Evolutionary conservation across 208 protist genomes (phyloP), one percentile per base, ranked within the genome.

Genomic region (Trypanosoma melophagium): DNA sequence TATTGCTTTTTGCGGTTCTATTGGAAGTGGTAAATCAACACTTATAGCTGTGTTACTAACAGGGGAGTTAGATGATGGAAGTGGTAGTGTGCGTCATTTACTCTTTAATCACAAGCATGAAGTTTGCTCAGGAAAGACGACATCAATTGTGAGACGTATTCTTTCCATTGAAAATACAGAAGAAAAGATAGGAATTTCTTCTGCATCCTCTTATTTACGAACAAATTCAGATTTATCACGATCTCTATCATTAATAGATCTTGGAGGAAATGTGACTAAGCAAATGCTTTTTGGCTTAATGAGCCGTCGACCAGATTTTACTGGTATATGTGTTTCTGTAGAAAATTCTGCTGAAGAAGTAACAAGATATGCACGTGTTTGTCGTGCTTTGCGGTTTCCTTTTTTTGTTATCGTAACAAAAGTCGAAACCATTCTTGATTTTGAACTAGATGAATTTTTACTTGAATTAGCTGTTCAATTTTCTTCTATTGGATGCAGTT

Each of bases 91-190:
- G 12, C 80, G 93, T 16, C 86, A 96, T 54, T 64, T 74, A 0
- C 76, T 98, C 14, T 98, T 98, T 74, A 95, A 90, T 62, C 98
- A 99, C 90, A 96, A 96, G 58, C 98, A 99, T 75, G 97, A 99
- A 72, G 71, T 98, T 12, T 77, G 95, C 44, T 89, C 81, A 9
- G 97, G 97, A 3, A 79, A 92, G 31, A 99, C 98, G 1, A 95
- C 85, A n/a, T 94, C 83, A 31, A 87, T 99, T 42, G 81, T 83
- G 24, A 92, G 97, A 28, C 91, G 98, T 0, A 83, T 98, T 49
- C 38, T 98, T 54, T 90, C 92, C 28, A 92, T 96, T 64, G 74
- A 85, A 35, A 54, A 62, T 45, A 53, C 47, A 45, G 44, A 54
- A 35, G n/a, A n/a, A n/a, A n/a, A n/a, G n/a, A 40, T 47, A 67